Percentiles rank a stretch among this genome's conserved stretches.
Conservation (phyloP, 257 asterid species). For the Solanum gandarillasii region DNA sequence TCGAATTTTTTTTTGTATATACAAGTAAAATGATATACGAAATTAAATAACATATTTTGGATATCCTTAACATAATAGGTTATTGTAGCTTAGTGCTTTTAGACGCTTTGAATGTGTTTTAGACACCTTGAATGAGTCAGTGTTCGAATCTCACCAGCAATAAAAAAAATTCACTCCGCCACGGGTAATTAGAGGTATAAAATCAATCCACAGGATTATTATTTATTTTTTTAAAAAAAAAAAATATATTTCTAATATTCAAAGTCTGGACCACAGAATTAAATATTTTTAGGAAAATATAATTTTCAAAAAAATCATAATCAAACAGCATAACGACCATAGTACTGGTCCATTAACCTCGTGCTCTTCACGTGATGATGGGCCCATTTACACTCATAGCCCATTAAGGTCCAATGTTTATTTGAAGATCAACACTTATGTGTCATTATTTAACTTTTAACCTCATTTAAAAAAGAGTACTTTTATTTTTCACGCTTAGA, state of each 20-base stretch:
- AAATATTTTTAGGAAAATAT: not conserved
- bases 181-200: not conserved
- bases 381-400: not conserved
- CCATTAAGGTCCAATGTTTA: not conserved
- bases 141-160: too few relatives aligned
- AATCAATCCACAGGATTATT: not conserved
- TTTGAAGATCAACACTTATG: accelerated
- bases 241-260: not conserved
- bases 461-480: not conserved
- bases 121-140: too few relatives aligned
- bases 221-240: too few relatives aligned
- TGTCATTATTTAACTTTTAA: not conserved
- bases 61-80: too few relatives aligned
- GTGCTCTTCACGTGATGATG: slow-evolving; percentile 22
- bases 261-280: not conserved
- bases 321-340: not conserved
- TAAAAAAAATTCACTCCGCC: too few relatives aligned
- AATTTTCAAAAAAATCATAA: not conserved
- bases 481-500: too few relatives aligned
- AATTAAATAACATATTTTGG: too few relatives aligned
- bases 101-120: too few relatives aligned
- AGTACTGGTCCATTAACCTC: slow-evolving; percentile 2
- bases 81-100: accelerated
- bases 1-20: too few relatives aligned
- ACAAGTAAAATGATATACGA: too few relatives aligned